phyloP scores from a whole-genome alignment of 2,329 filamentous ascomycete species.

The Arthrobotrys sinensis region DNA sequence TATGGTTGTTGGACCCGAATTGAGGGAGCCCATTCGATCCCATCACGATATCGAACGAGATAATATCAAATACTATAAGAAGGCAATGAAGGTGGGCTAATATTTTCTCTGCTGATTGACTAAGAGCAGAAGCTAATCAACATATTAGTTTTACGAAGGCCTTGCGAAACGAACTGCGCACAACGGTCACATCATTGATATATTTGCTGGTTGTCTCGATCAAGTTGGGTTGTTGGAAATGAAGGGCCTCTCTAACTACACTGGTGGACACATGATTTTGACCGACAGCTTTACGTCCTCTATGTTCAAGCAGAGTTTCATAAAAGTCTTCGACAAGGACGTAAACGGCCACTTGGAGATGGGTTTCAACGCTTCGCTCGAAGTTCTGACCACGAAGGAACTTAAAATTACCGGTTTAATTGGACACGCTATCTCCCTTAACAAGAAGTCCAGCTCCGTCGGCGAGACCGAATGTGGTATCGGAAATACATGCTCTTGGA shows the following conservation, averaged over 20 bases:
- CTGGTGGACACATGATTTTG: slow-evolving; percentile 96
- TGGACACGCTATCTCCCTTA: slow-evolving; percentile 94
- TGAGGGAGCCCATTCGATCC: slow-evolving; percentile 95
- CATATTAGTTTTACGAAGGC: slow-evolving; percentile 84
- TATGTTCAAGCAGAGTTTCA: slow-evolving; percentile 99
- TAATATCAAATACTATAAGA: slow-evolving; percentile 99
- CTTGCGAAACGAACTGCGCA: slow-evolving; percentile 94
- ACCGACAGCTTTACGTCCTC: slow-evolving; percentile 99
- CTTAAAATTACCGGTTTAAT: slow-evolving; percentile 98
- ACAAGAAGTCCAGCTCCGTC: slow-evolving; percentile 97
- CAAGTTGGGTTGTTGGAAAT: slow-evolving; percentile 98
- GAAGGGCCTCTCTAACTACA: slow-evolving; percentile 96
- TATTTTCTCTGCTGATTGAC: slow-evolving; percentile 2
- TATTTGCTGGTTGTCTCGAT: slow-evolving; percentile 96
- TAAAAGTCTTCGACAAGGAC: slow-evolving; percentile 97
- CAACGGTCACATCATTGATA: slow-evolving; percentile 97
- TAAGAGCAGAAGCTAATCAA: slow-evolving; percentile 64
- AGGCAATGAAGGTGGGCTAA: slow-evolving; percentile 85
- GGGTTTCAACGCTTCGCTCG: slow-evolving; percentile 97
- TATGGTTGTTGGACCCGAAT: slow-evolving; percentile 94
- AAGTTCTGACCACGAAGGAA: slow-evolving; percentile 97
- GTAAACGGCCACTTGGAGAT: slow-evolving; percentile 93
- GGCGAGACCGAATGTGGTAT: slow-evolving; percentile 99
- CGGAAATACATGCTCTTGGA: slow-evolving; percentile 98
- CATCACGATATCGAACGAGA: slow-evolving; percentile 99